Conservation (phyloP, 1,284 basidiomycete genomes). For the Tranzscheliella williamsii region DNA sequence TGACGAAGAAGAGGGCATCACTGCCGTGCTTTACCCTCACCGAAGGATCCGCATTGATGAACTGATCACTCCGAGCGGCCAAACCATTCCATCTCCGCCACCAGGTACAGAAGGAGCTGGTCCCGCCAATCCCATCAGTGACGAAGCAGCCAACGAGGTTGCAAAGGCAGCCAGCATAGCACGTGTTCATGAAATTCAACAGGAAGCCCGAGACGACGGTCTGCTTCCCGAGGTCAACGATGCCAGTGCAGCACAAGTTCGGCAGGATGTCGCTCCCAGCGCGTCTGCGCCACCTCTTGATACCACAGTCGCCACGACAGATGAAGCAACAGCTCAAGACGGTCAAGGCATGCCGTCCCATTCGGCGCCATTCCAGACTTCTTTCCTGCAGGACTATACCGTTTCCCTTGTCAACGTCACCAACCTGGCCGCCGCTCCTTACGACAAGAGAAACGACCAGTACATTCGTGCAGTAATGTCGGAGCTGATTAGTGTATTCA, state of each 20-base stretch:
- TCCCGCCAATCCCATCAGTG: slow-evolving; percentile 38
- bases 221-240: slow-evolving; percentile 38
- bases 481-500: slow-evolving; percentile 96
- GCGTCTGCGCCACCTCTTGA: slow-evolving; percentile 7
- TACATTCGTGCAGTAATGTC: slow-evolving; percentile 94
- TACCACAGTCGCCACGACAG: background rate
- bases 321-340: background rate
- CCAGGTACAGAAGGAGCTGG: slow-evolving; percentile 40
- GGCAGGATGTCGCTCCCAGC: slow-evolving; percentile 15
- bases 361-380: slow-evolving; percentile 72
- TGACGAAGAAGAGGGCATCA: slow-evolving; percentile 77
- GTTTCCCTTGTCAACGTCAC: slow-evolving; percentile 90
- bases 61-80: slow-evolving; percentile 63
- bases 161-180: slow-evolving; percentile 27
- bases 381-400: slow-evolving; percentile 85
- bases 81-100: slow-evolving; percentile 38
- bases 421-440: slow-evolving; percentile 77
- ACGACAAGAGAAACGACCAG: slow-evolving; percentile 73
- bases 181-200: slow-evolving; percentile 43
- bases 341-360: slow-evolving; percentile 44
- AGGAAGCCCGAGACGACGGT: slow-evolving; percentile 36
- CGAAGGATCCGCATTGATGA: slow-evolving; percentile 88
- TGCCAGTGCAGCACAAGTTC: slow-evolving; percentile 19
- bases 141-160: slow-evolving; percentile 39
- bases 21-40: slow-evolving; percentile 93